Evolutionary conservation across 2,329 filamentous ascomycete species (phyloP), one percentile per base, ranked within the genome.

Genomic region (Ophiocordyceps unilateralis): DNA sequence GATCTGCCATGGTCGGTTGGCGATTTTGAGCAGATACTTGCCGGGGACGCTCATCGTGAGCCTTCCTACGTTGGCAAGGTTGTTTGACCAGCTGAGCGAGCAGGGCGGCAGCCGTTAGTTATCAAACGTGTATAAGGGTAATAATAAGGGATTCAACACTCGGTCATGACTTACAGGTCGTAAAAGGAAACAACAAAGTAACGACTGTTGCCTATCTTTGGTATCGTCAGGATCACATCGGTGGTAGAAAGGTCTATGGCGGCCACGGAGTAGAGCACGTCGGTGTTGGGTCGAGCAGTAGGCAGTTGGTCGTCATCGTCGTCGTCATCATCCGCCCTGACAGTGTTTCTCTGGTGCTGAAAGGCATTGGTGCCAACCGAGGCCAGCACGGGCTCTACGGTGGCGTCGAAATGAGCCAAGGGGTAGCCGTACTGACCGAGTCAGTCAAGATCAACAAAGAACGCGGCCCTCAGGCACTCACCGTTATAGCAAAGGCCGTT

Each of bases 21-120:
- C 36, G 46, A 40, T 19, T 37, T 41, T 23, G 30, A 46, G 28
- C 8, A 46, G 19, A 34, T 46, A 46, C 15, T 40, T 43, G 12
- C 43, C 43, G 14, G 43, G 41, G 23, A 22, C 22, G 23, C 41
- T 34, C 11, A 41, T 41, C 19, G 14, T 20, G 37, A 50, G 40
- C 39, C 40, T 49, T 8, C 55, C 52, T 15, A 58, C 26, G 28
- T 54, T 56, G 28, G 50, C 52, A 44, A 52, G 51, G 47, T 58
- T 56, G 39, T 57, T 51, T 20, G 49, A 54, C 37, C 50, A 58
- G 23, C 52, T 54, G 19, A 20, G 38, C 38, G 20, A 20, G 14
- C n/a, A 15, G 21, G 9, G 2, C 12, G 20, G 23, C 4, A 24
- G 38, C 23, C 4, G 20, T 38, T 17, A 14, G 4, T 39, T 6